These are phyloP conservation scores for Eutypa lata DNA, from an alignment of 2,329 filamentous ascomycete genomes.

Conservation along the genomic window DNA sequence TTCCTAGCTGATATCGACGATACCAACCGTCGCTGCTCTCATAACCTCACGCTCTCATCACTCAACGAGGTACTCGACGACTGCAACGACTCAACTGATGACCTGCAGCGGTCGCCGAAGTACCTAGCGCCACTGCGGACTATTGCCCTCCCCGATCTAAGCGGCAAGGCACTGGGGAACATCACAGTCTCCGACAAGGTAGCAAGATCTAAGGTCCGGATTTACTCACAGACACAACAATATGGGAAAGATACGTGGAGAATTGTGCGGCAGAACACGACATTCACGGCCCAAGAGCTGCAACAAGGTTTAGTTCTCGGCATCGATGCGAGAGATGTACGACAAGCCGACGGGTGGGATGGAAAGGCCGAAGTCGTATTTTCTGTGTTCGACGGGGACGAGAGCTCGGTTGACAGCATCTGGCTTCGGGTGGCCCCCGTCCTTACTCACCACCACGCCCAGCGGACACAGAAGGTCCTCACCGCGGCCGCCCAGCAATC, in stretches of 20 bases:
- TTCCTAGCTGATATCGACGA: slow-evolving; percentile 36
- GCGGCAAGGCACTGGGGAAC: no score
- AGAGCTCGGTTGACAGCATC: slow-evolving; percentile 23
- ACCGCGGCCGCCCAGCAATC: slow-evolving; percentile 7
- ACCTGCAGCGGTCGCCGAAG: slow-evolving; percentile 18
- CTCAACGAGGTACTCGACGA: slow-evolving; percentile 23
- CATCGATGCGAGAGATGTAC: slow-evolving; percentile 32
- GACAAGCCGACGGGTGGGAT: slow-evolving; percentile 19
- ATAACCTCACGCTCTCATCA: slow-evolving; percentile 6
- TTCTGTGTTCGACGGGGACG: slow-evolving; percentile 20
- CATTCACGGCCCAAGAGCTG: slow-evolving; percentile 26
- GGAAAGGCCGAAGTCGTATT: slow-evolving; percentile 26
- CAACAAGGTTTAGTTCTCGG: slow-evolving; percentile 30
- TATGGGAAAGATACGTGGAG: background rate
- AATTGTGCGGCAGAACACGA: slow-evolving; percentile 26
- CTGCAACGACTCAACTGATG: slow-evolving; percentile 35
- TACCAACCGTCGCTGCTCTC: slow-evolving; percentile 27
- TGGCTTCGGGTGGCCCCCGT: slow-evolving; percentile 34
- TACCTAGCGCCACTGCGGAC: slow-evolving; percentile 10
- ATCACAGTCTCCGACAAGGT: background rate
- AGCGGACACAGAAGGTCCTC: slow-evolving; percentile 26
- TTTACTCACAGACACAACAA: background rate
- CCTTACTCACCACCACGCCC: slow-evolving; percentile 34
- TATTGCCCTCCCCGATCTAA: no score
- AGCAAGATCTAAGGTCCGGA: background rate